These are phyloP conservation scores for Graphium sp. DNA, from an alignment of 2,329 filamentous ascomycete genomes.

Conservation along the genomic window DNA sequence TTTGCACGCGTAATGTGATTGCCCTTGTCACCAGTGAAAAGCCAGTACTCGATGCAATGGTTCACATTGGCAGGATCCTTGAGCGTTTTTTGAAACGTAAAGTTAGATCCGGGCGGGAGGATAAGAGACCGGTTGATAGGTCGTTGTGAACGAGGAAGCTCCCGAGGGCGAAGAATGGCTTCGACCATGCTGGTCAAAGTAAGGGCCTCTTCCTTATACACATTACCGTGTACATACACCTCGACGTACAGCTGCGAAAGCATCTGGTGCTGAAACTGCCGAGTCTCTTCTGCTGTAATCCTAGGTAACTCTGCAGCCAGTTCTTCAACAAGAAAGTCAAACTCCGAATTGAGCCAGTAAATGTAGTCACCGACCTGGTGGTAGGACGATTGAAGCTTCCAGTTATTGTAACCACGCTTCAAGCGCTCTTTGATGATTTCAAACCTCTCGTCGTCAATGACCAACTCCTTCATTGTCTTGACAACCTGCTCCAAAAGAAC, in stretches of 20 bases:
- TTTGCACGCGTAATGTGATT: slow-evolving; percentile 60
- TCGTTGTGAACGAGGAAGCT: slow-evolving; percentile 64
- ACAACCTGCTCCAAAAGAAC: slow-evolving; percentile 84
- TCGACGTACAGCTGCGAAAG: slow-evolving; percentile 78
- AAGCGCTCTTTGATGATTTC: slow-evolving; percentile 80
- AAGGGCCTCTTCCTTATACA: slow-evolving; percentile 86
- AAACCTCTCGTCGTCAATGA: slow-evolving; percentile 76
- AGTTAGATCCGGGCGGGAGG: slow-evolving; percentile 67
- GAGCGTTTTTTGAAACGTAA: slow-evolving; percentile 62
- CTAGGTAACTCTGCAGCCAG: slow-evolving; percentile 58
- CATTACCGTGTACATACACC: slow-evolving; percentile 74
- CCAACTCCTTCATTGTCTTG: slow-evolving; percentile 65
- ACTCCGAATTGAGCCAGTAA: slow-evolving; percentile 62
- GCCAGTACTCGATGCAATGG: slow-evolving; percentile 65
- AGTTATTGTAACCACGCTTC: slow-evolving; percentile 64
- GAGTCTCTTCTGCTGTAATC: slow-evolving; percentile 59
- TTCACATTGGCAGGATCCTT: slow-evolving; percentile 83
- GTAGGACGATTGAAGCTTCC: slow-evolving; percentile 77
- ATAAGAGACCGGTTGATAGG: slow-evolving; percentile 61
- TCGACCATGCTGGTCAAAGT: slow-evolving; percentile 73
- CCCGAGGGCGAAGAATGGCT: slow-evolving; percentile 55
- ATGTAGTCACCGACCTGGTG: slow-evolving; percentile 75
- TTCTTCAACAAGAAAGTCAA: slow-evolving; percentile 65
- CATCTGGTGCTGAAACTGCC: slow-evolving; percentile 63
- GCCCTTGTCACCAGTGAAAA: slow-evolving; percentile 51